Evolutionary conservation across 2,329 filamentous ascomycete species (phyloP).

Genomic region (Trichoderma koningiopsis): DNA sequence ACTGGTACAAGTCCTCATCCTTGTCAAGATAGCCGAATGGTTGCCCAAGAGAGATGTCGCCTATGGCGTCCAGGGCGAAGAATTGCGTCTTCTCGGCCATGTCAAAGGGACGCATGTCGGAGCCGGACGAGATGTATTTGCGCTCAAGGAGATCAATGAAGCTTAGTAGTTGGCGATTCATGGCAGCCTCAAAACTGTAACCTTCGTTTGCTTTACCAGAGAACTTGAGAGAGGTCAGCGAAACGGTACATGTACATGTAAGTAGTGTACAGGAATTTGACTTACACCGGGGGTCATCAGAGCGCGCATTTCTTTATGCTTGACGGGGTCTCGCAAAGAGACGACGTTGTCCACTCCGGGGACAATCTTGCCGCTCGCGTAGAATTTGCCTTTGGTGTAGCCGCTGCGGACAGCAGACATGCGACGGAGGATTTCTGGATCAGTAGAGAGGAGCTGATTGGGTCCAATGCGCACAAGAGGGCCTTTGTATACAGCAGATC

Average conservation of each 20-base stretch:
- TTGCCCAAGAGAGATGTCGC: slow-evolving; percentile 54
- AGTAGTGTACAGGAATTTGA: neutral
- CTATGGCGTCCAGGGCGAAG: slow-evolving; percentile 58
- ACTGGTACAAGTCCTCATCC: slow-evolving; percentile 51
- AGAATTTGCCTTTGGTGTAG: slow-evolving; percentile 47
- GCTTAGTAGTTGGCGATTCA: slow-evolving; percentile 43
- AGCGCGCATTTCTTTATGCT: slow-evolving; percentile 48
- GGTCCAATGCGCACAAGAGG: slow-evolving; percentile 45
- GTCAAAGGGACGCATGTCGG: slow-evolving; percentile 45
- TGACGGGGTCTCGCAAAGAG: slow-evolving; percentile 50
- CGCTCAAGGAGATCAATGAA: slow-evolving; percentile 50
- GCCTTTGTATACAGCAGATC: neutral
- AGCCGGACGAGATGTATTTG: slow-evolving; percentile 49
- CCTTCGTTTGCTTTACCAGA: slow-evolving; percentile 52
- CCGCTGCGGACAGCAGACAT: slow-evolving; percentile 42
- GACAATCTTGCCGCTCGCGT: slow-evolving; percentile 54
- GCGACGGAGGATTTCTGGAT: slow-evolving; percentile 43
- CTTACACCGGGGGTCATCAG: slow-evolving; percentile 49
- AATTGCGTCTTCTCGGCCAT: slow-evolving; percentile 53
- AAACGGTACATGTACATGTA: too few species aligned
- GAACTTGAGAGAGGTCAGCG: slow-evolving; percentile 42
- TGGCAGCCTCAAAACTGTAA: slow-evolving; percentile 44
- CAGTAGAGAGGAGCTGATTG: slow-evolving; percentile 45
- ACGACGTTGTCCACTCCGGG: slow-evolving; percentile 57
- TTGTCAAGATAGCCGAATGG: slow-evolving; percentile 54